A percentile compares a stretch with the other conserved stretches of the same genome.
phyloP scores from a whole-genome alignment of 345 rosid genomes.

The Gossypium stocksii region DNA sequence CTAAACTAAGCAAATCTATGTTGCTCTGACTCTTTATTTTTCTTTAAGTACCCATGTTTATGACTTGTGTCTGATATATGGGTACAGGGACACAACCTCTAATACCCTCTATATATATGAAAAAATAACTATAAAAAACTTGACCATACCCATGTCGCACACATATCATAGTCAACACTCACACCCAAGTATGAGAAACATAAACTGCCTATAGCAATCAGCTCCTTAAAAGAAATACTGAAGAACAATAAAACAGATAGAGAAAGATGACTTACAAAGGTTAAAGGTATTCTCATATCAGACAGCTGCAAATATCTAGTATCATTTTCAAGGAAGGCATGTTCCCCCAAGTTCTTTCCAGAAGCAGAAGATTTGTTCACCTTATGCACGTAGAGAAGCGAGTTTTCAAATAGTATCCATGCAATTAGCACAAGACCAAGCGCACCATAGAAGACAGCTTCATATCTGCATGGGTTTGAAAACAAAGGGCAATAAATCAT shows the following conservation, averaged over 20 bases:
- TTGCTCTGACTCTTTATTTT: neutral
- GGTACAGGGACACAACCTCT: neutral
- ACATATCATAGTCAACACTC: neutral
- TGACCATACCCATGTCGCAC: neutral
- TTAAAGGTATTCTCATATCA: constrained; percentile 76
- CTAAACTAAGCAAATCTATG: neutral
- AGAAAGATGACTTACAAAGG: constrained; percentile 56
- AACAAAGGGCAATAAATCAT: constrained; percentile 18
- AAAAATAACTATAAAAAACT: neutral
- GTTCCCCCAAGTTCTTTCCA: constrained; percentile 34
- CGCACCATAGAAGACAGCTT: constrained; percentile 88
- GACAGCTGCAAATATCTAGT: constrained; percentile 74
- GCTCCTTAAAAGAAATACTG: neutral
- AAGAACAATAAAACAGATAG: neutral
- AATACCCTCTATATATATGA: neutral
- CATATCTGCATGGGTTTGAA: constrained; percentile 54
- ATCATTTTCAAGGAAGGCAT: constrained; percentile 38
- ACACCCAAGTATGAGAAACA: neutral
- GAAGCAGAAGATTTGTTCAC: constrained; percentile 35
- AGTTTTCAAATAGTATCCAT: constrained; percentile 81
- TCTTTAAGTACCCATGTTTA: neutral
- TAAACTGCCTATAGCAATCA: neutral
- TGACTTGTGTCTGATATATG: neutral
- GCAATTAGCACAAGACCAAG: constrained; percentile 72
- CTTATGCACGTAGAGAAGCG: constrained; percentile 44